A percentile compares a stretch with the other conserved stretches of the same genome.
Evolutionary conservation across 2,329 filamentous ascomycete species (phyloP).

Genomic region (Trichoderma aggressivum): DNA sequence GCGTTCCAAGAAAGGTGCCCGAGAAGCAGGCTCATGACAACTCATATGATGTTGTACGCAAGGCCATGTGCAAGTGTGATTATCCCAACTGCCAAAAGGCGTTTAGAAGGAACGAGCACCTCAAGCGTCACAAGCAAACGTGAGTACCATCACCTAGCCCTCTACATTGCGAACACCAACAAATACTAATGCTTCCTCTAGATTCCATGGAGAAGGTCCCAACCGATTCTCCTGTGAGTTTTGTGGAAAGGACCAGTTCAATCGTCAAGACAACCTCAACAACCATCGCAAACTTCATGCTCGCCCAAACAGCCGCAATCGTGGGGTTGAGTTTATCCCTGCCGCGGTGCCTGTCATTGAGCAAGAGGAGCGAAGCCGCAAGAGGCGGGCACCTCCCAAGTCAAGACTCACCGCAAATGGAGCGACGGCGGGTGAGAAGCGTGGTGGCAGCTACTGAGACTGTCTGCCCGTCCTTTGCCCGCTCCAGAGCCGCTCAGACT

Average conservation of each 20-base stretch:
- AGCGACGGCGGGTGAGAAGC: constrained; percentile 26
- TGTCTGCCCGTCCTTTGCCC: background rate
- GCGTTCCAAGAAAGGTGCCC: constrained; percentile 30
- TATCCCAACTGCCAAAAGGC: constrained; percentile 46
- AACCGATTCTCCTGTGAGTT: constrained; percentile 42
- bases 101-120: constrained; percentile 52
- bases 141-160: constrained; percentile 32
- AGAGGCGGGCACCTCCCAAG: constrained; percentile 38
- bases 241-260: constrained; percentile 42
- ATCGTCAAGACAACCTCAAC: constrained; percentile 42
- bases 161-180: background rate
- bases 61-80: constrained; percentile 44
- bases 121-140: constrained; percentile 54
- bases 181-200: constrained; percentile 13
- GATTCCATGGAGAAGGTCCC: constrained; percentile 39
- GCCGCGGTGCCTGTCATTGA: constrained; percentile 40
- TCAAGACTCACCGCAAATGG: constrained; percentile 28
- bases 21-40: constrained; percentile 30
- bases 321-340: constrained; percentile 40
- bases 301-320: constrained; percentile 38
- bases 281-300: constrained; percentile 42
- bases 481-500: background rate
- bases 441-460: constrained; percentile 30
- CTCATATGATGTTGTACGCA: constrained; percentile 36
- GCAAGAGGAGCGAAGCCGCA: constrained; percentile 39